Conservation (phyloP, 2,329 filamentous ascomycete genomes). For the Pseudopithomyces chartarum region DNA sequence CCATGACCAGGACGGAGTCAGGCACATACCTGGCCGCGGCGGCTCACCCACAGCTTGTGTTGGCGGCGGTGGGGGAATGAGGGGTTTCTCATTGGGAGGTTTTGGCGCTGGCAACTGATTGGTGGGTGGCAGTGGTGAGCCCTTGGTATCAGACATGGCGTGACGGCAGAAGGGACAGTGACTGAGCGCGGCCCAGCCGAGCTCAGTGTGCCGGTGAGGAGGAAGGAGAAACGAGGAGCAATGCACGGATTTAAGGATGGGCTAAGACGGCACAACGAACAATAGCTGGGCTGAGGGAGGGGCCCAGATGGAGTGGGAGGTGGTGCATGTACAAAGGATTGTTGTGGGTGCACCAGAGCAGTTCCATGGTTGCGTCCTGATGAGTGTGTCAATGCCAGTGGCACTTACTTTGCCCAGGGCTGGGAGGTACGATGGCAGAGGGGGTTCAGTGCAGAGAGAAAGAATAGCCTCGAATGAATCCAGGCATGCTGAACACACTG, state of each 20-base stretch:
- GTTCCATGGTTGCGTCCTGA: neutral
- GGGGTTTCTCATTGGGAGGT: constrained; percentile 10
- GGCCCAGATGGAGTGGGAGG: neutral
- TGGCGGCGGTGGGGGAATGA: constrained; percentile 19
- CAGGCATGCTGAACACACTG: too few relatives aligned
- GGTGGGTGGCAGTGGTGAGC: constrained; percentile 6
- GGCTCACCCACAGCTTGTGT: constrained; percentile 18
- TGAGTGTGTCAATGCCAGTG: neutral
- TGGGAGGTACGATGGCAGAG: neutral
- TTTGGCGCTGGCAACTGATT: constrained; percentile 7
- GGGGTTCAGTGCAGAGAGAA: neutral
- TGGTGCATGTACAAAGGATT: neutral
- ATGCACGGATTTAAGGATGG: constrained; percentile 9
- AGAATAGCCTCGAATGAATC: neutral
- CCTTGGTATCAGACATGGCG: constrained; percentile 14
- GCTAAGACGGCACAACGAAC: constrained; percentile 13
- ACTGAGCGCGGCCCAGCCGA: constrained; percentile 12
- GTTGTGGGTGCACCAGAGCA: neutral
- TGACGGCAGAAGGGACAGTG: neutral
- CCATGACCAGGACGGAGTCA: neutral
- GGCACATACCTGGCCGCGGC: constrained; percentile 11
- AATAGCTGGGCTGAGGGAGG: constrained; percentile 4
- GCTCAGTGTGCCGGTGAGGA: constrained; percentile 14
- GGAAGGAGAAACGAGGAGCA: constrained; percentile 6
- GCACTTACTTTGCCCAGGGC: neutral